These are phyloP conservation scores for Lasiosphaeris hirsuta DNA, from an alignment of 495 filamentous ascomycete species.

Conservation along the genomic window DNA sequence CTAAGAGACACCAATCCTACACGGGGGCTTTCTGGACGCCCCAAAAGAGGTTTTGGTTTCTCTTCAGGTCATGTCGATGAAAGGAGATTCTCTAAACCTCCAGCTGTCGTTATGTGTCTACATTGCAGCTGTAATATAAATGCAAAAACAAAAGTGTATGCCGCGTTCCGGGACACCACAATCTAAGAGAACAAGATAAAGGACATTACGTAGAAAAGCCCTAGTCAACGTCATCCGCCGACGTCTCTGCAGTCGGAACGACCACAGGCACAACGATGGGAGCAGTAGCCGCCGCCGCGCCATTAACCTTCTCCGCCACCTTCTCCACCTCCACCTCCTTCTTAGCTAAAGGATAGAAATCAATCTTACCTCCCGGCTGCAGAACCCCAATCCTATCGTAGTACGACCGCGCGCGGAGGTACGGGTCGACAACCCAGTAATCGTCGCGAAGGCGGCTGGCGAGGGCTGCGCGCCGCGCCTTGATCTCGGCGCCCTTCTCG, in stretches of 20 bases:
- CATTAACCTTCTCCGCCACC: constrained; percentile 29
- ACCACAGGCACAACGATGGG: not conserved
- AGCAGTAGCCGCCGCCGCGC: constrained; percentile 7
- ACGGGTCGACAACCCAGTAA: constrained; percentile 84
- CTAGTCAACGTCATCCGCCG: constrained; percentile 55
- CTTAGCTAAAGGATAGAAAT: constrained; percentile 57
- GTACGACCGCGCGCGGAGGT: constrained; percentile 64
- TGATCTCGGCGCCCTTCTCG: constrained; percentile 33
- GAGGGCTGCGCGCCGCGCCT: constrained; percentile 48
- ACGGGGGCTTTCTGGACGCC: too few species aligned
- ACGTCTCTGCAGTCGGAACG: constrained; percentile 38
- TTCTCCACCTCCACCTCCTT: constrained; percentile 29
- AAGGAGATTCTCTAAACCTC: too few species aligned
- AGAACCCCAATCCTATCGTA: constrained; percentile 77
- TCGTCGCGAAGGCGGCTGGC: constrained; percentile 62
- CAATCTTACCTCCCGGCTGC: constrained; percentile 57
- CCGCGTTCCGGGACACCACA: not conserved
- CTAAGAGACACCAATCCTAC: too few species aligned
- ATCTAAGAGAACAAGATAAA: not conserved
- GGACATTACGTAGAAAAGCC: not conserved
- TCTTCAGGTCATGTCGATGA: too few species aligned
- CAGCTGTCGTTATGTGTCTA: too few species aligned
- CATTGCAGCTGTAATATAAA: not conserved
- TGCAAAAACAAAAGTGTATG: not conserved
- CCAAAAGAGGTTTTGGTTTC: too few species aligned